Evolutionary conservation across 1,139 yeast species (phyloP).

Genomic region (Yamadazyma taylorii): DNA sequence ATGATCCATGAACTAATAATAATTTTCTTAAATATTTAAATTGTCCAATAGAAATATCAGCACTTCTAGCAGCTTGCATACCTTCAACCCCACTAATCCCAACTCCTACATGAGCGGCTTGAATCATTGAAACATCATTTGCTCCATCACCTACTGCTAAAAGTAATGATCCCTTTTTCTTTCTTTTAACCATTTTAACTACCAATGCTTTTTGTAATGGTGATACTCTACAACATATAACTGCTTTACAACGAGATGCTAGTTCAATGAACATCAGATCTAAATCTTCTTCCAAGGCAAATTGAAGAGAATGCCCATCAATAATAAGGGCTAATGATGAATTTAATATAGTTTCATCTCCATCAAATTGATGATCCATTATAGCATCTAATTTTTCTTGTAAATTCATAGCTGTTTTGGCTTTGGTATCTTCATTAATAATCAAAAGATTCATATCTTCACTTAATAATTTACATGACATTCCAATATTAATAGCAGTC

Average conservation of each 20-base stretch:
- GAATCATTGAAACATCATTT: constrained; percentile 98
- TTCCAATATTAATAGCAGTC: constrained; percentile 98
- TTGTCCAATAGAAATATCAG: constrained; percentile 96
- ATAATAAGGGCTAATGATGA: constrained; percentile 79
- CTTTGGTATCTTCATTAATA: constrained; percentile 81
- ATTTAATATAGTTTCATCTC: constrained; percentile 59
- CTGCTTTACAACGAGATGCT: constrained; percentile 90
- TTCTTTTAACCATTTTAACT: constrained; percentile 76
- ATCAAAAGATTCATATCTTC: constrained; percentile 95
- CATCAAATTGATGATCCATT: constrained; percentile 62
- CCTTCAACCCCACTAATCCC: constrained; percentile 99
- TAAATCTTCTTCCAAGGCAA: constrained; percentile 77
- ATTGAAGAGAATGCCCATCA: constrained; percentile 88
- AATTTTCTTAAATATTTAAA: constrained; percentile 82
- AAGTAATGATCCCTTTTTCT: constrained; percentile 62
- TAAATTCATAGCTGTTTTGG: constrained; percentile 70
- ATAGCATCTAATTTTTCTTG: constrained; percentile 76
- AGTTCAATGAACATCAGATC: constrained; percentile 78
- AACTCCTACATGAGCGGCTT: constrained; percentile 96
- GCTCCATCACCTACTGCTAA: constrained; percentile 98
- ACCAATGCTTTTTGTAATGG: constrained; percentile 98
- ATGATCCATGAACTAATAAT: constrained; percentile 90
- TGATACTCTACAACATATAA: constrained; percentile 90
- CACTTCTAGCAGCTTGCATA: constrained; percentile 98
- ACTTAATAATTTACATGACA: constrained; percentile 90